Evolutionary conservation across 2,329 filamentous ascomycete genomes (phyloP).

Genomic region (Talaromyces atroroseus): DNA sequence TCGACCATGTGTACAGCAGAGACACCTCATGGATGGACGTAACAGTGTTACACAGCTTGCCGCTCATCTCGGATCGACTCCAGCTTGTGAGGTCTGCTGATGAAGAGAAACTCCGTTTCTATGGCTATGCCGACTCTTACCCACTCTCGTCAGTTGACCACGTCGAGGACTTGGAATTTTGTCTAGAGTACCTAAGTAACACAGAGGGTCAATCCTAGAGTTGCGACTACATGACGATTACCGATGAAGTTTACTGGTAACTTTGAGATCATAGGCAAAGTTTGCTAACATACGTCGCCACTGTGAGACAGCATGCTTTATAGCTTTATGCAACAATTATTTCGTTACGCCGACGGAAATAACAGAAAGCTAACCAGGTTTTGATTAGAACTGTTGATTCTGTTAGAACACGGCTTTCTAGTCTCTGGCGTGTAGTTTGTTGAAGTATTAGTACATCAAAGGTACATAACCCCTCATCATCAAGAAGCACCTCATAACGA

Average conservation of each 20-base stretch:
- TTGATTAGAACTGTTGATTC: neutral
- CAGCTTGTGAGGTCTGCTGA: neutral
- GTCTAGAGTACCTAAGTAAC: too few relatives aligned
- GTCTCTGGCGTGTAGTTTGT: neutral
- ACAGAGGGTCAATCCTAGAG: too few relatives aligned
- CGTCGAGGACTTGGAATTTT: too few relatives aligned
- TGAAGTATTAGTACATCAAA: neutral
- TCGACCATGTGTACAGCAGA: constrained; percentile 1
- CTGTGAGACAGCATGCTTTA: too few relatives aligned
- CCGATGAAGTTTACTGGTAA: too few relatives aligned
- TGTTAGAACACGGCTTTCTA: neutral
- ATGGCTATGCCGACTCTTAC: neutral
- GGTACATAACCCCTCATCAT: neutral
- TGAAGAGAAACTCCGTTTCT: neutral
- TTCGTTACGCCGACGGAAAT: too few relatives aligned
- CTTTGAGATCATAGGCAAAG: too few relatives aligned
- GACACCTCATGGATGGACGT: too few relatives aligned
- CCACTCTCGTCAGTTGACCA: neutral
- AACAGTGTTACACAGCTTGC: neutral
- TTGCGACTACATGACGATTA: too few relatives aligned
- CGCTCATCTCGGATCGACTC: neutral
- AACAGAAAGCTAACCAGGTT: neutral
- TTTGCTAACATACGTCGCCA: too few relatives aligned
- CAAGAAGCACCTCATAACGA: neutral
- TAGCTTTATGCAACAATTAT: too few relatives aligned